Percentiles rank a stretch among this genome's conserved stretches.
Conservation (phyloP, 257 asterid species). For the Solanum arcanum region DNA sequence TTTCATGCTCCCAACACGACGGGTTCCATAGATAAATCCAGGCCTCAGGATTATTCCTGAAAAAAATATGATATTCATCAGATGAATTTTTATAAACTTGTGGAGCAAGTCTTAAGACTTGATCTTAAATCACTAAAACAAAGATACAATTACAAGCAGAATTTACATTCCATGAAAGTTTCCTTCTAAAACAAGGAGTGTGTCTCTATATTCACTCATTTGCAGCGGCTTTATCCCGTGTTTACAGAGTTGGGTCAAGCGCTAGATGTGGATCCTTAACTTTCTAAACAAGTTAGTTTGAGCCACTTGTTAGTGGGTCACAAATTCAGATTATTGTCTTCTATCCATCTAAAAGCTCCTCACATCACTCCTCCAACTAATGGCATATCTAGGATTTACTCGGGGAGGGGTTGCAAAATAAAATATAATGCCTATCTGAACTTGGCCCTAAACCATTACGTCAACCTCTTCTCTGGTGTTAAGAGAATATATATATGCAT, state of each 20-base stretch:
- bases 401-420: neutral
- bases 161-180: neutral
- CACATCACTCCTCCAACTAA: neutral
- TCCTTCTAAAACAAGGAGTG: neutral
- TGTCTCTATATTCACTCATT: neutral
- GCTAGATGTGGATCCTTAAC: neutral
- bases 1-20: constrained; percentile 75
- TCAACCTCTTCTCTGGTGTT: too few relatives aligned
- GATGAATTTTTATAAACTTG: neutral
- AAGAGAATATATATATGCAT: too few relatives aligned
- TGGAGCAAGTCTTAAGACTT: neutral
- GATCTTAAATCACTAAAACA: neutral
- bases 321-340: neutral
- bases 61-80: neutral
- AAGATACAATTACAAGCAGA: neutral
- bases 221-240: neutral
- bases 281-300: neutral
- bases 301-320: neutral
- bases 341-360: neutral
- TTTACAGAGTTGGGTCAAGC: neutral
- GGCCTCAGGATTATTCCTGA: constrained; percentile 92
- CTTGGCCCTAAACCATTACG: too few relatives aligned
- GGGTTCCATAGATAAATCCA: constrained; percentile 90
- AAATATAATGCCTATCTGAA: too few relatives aligned
- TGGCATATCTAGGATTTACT: neutral